Base-by-base conservation (phyloP, 495 filamentous ascomycete species). In the Podospora pseudopauciseta region DNA sequence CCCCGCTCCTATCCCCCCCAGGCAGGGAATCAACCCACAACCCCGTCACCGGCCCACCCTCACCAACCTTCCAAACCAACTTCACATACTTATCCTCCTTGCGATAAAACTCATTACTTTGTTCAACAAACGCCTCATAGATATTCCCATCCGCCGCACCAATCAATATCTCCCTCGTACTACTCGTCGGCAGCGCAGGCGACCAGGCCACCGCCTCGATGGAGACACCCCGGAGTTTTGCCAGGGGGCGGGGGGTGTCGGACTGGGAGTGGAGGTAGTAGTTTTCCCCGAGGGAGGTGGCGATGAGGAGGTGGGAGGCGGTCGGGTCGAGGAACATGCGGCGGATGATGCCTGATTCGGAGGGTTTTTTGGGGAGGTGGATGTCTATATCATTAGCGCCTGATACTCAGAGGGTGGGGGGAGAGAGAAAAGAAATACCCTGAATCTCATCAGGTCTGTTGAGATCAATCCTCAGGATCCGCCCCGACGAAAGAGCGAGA, bases 181-280 rank as follows among this genome's bases (percentile, higher is more conserved):
- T 96, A 16, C 93, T 90, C 20, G 95, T 97, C 5, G 95, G 96
- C n/a, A 93, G 81, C n/a, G 93, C 93, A 2, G 95, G 96, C 75
- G 92, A 97, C 95, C 95, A 99, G 60, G 94, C 92, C 70, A 99
- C 83, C 68, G 89, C 90, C 76, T 98, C 95, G 53, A 98, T 91
- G 11, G 85, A 79, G 57, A 97, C 92, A 9, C 92, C 91, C 74
- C 94, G 94, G 59, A 99, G 80, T 34, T 92, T 88, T 57, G 91
- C 88, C 44, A 99, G 82, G 26, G 89, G 84, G 67, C 95, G 91
- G 9, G 93, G 92, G 72, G 93, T 91, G 67, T 91, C 87, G 34
- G 93, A 94, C 76, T 98, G 95, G 30, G 92, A 93, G 77, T 98
- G 95, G 13, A 99, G 89, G 78, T 99, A 99, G 82, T 93, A 98